phyloP scores from a whole-genome alignment of 2,329 filamentous ascomycete genomes.

The Sphaerulina musiva region DNA sequence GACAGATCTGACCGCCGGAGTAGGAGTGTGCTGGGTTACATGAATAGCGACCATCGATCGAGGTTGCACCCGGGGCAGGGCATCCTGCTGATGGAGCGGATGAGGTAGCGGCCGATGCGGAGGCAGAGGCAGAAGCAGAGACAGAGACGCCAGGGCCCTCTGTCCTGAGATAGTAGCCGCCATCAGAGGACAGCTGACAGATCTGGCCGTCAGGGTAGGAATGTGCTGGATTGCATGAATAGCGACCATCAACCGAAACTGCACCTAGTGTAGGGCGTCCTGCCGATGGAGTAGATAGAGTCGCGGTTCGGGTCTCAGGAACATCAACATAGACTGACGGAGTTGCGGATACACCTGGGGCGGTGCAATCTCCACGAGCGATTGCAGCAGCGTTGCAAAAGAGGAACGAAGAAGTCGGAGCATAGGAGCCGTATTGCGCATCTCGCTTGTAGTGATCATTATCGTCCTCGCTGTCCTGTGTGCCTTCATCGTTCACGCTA shows the following conservation, averaged over 20 bases:
- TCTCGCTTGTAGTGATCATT: background rate
- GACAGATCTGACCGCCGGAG: conserved; percentile 1
- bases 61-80: too few species aligned
- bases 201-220: conserved; percentile 19
- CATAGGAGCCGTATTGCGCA: background rate
- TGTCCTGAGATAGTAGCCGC: background rate
- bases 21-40: too few species aligned
- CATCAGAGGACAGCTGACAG: conserved; percentile 10
- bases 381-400: too few species aligned
- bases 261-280: conserved; percentile 3
- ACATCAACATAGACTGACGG: too few species aligned
- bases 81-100: too few species aligned
- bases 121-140: background rate
- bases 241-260: conserved; percentile 5
- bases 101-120: background rate
- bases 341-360: background rate
- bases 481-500: too few species aligned
- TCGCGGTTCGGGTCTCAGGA: too few species aligned
- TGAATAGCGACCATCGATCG: too few species aligned
- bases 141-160: conserved; percentile 2
- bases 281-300: too few species aligned
- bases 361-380: background rate
- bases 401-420: too few species aligned
- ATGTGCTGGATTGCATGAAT: conserved; percentile 24
- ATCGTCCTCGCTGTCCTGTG: background rate